Evolutionary conservation across 306 rosid genomes (phyloP).

Genomic region (Cicer cuneatum): DNA sequence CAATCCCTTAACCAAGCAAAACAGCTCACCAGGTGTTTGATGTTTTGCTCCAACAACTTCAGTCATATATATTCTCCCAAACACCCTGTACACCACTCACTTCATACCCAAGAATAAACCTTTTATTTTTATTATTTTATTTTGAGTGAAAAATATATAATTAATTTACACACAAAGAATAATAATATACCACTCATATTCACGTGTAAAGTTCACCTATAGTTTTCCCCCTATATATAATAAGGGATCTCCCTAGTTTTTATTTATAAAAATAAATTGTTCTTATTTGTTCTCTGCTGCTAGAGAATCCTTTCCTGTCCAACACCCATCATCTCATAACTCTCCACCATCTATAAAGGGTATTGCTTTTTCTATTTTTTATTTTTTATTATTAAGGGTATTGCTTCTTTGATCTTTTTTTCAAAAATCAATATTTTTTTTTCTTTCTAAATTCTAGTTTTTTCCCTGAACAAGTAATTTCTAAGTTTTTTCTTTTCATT

Average conservation of each 20-base stretch:
- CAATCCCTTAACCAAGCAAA: slow-evolving; percentile 1
- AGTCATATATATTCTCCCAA: not conserved
- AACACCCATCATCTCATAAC: not conserved
- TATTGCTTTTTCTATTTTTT: slow-evolving; percentile 16
- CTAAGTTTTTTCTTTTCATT: not conserved
- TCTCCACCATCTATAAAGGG: slow-evolving; percentile 23
- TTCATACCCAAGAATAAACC: not conserved
- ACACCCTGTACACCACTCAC: slow-evolving; percentile 10
- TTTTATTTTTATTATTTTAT: not conserved
- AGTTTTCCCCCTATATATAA: slow-evolving; percentile 3
- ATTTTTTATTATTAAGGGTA: slow-evolving; percentile 3
- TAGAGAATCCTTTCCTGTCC: not conserved
- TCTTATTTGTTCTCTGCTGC: not conserved
- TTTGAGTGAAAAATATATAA: not conserved
- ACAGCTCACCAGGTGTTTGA: slow-evolving; percentile 10
- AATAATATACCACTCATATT: not conserved
- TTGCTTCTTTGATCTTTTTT: not conserved
- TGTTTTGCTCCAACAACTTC: not conserved
- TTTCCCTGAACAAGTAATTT: not conserved
- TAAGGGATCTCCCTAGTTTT: not conserved
- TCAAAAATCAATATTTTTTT: not conserved
- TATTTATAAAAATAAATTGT: not conserved
- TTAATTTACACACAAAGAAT: not conserved
- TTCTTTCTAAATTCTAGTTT: not conserved
- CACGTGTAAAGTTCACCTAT: not conserved